Percentiles rank a stretch among this genome's conserved stretches.
phyloP scores from a whole-genome alignment of 768 basidiomycete genomes.

The Pleurotus giganteus region DNA sequence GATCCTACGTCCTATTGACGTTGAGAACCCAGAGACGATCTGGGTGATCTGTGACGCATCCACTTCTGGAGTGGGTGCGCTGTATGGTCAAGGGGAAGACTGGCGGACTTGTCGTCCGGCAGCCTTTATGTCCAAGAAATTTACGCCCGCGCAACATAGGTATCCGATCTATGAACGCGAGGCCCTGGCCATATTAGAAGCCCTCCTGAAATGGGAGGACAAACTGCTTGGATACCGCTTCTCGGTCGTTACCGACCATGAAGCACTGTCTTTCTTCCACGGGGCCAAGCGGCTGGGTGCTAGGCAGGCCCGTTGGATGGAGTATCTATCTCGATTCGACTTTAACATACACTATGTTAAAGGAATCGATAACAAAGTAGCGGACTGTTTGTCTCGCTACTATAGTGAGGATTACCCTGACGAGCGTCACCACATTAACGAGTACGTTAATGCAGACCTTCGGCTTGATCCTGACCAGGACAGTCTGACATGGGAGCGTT shows the following conservation, averaged over 20 bases:
- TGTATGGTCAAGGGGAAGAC: slow-evolving; percentile 24
- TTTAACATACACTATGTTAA: slow-evolving; percentile 21
- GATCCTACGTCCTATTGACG: slow-evolving; percentile 21
- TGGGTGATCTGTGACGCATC: slow-evolving; percentile 27
- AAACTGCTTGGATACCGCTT: slow-evolving; percentile 23
- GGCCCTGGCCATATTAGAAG: slow-evolving; percentile 13
- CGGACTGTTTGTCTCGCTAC: slow-evolving; percentile 24
- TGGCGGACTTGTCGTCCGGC: slow-evolving; percentile 23
- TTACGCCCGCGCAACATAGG: slow-evolving; percentile 15
- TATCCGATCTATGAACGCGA: slow-evolving; percentile 18
- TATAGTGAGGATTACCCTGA: slow-evolving; percentile 18
- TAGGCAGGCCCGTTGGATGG: slow-evolving; percentile 21
- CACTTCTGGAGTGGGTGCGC: slow-evolving; percentile 22
- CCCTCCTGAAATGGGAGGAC: slow-evolving; percentile 28
- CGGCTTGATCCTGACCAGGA: slow-evolving; percentile 18
- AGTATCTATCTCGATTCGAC: slow-evolving; percentile 26
- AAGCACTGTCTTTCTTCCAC: slow-evolving; percentile 23
- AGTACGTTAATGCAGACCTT: slow-evolving; percentile 17
- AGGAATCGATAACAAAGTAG: slow-evolving; percentile 24
- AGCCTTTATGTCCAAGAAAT: slow-evolving; percentile 20
- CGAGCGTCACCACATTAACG: slow-evolving; percentile 2
- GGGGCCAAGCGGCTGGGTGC: slow-evolving; percentile 12
- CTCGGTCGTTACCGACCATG: slow-evolving; percentile 24
- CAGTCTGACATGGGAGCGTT: neutral
- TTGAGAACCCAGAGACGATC: slow-evolving; percentile 17